Conservation (phyloP, 2,329 filamentous ascomycete species). For the Aureobasidium melanogenum region DNA sequence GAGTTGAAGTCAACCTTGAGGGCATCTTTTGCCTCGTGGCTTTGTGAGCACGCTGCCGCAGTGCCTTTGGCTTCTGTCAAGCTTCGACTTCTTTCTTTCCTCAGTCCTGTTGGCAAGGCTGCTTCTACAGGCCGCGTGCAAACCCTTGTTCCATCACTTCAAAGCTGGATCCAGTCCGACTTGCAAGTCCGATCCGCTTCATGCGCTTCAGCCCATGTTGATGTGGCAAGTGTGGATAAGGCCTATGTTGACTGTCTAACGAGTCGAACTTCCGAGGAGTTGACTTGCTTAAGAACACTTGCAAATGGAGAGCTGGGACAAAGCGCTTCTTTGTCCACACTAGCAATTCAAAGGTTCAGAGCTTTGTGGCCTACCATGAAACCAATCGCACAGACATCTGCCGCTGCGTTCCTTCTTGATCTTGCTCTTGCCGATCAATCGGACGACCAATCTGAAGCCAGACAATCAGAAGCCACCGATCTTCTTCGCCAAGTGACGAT, state of each 20-base stretch:
- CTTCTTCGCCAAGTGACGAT: slow-evolving; percentile 65
- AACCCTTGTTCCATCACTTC: slow-evolving; percentile 65
- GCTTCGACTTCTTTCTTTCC: slow-evolving; percentile 57
- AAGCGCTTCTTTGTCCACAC: slow-evolving; percentile 46
- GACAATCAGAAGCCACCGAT: slow-evolving; percentile 54
- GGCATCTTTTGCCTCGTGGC: slow-evolving; percentile 57
- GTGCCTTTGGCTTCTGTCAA: slow-evolving; percentile 65
- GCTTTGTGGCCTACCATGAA: slow-evolving; percentile 67
- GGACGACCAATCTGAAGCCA: slow-evolving; percentile 28
- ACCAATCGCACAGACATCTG: slow-evolving; percentile 48
- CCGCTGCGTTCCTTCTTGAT: slow-evolving; percentile 56
- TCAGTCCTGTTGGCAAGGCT: slow-evolving; percentile 64
- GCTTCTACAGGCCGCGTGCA: slow-evolving; percentile 65
- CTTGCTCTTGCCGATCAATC: slow-evolving; percentile 42
- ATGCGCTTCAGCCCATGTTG: slow-evolving; percentile 42
- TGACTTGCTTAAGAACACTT: slow-evolving; percentile 45
- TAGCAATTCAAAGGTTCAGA: slow-evolving; percentile 60
- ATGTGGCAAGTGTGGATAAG: slow-evolving; percentile 41
- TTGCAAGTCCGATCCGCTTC: slow-evolving; percentile 42
- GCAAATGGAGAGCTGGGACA: slow-evolving; percentile 35
- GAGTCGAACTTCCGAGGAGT: slow-evolving; percentile 49
- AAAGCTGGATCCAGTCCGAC: slow-evolving; percentile 52
- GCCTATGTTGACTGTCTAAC: slow-evolving; percentile 46
- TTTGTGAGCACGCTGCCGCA: slow-evolving; percentile 62
- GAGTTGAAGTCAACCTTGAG: slow-evolving; percentile 56